Evolutionary conservation across 192 early-diverging fungal genomes (phyloP), one percentile per base, ranked within the genome.

Genomic region (Allomyces arbusculus): DNA sequence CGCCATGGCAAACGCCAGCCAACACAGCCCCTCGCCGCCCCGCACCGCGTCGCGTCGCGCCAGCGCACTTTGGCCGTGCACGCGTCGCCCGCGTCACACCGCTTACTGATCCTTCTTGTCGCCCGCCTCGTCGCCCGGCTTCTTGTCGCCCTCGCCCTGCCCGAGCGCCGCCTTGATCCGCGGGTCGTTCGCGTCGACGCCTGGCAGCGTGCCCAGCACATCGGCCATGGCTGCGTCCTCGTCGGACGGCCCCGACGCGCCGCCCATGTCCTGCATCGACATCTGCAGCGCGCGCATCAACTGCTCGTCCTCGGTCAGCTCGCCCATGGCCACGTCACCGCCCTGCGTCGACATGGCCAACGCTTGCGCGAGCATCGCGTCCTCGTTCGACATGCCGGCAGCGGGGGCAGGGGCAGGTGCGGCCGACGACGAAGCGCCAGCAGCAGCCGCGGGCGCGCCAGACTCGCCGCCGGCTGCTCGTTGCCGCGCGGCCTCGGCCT

Each of bases 151-250:
- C 58, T 76, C 67, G 24, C 78, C 78, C 23, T 82, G 74, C 9
- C 44, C 25, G 23, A 85, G 74, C 19, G 83, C 87, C 24, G 80
- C 78, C 73, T 87, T 79, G 64, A 94, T 76, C 61, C 86, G 84
- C 24, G 89, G 89, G 73, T 93, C 92, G 64, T 85, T 82, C 5
- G 87, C 74, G 71, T 94, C 86, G 12, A 96, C 90, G 45, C 94
- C 94, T 14, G 91, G 89, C 44, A 96, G 80, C 23, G 83, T 80
- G 12, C 86, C 85, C 4, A 94, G 72, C 12, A 93, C 82, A n/a
- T 80, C 82, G 43, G 76, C 78, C 76, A 91, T 85, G 10, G 61
- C 62, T 23, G 63, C 44, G 20, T 61, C 44, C 11, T 67, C 40
- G 28, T 33, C 65, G 55, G 63, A 62, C 25, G 72, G 74, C 24